Evolutionary conservation across 257 asterid genomes (phyloP), one percentile per base, ranked within the genome.

Genomic region (Verbascum thapsus): DNA sequence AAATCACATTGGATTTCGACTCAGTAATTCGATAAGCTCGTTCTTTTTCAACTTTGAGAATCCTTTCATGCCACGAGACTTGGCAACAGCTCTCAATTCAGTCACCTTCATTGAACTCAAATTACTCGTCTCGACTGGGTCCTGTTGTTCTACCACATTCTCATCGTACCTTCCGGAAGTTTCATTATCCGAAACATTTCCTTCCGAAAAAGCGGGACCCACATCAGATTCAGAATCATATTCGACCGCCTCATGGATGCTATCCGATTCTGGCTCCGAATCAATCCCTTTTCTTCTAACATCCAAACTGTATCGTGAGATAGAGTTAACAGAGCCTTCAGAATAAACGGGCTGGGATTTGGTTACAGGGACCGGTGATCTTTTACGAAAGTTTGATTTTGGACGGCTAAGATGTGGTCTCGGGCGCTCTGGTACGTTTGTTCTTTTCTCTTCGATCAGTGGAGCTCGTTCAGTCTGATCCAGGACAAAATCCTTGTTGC

Each of bases 321-420:
- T 51, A 9, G 82, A 70, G 32, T 26, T 26, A 26, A 26, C 32
- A 26, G 32, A 26, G 32, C 5, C 32, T 26, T 26, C 32, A 26
- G 32, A 26, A 41, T 70, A 69, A 49, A 56, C 62, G 8, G 91
- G 88, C 68, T 82, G 89, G 67, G 78, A 68, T 71, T 78, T 83
- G 76, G 52, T 74, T 56, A 61, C 87, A 1, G 85, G 85, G 42
- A 94, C 88, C 3, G 97, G 97, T 30, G 99, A 94, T 63, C 90
- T 82, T 42, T 75, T 83, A 58, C 76, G 84, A 74, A 94, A 94
- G 60, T 50, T 81, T 32, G 99, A 90, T 66, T 76, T 84, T 26
- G 99, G 99, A 30, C 99, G 80, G 69, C 65, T 70, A 30, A 59
- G 71, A 50, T 62, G 71, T 55, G 79, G 79, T 32, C 59, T 52